Conservation (phyloP, 768 basidiomycete genomes). For the Termitomyces heimii region DNA sequence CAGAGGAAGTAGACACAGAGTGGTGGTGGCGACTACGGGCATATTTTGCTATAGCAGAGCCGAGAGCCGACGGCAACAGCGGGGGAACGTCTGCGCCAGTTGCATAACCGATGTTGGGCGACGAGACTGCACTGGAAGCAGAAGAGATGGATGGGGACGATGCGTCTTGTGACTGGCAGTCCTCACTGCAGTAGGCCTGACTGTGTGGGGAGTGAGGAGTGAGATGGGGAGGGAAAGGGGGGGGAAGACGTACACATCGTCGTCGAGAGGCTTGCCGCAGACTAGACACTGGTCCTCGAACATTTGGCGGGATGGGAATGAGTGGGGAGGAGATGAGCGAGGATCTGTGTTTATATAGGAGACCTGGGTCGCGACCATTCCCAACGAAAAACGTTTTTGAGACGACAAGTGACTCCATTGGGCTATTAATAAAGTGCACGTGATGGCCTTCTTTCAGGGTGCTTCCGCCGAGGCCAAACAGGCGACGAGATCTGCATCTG, state of each 20-base stretch:
- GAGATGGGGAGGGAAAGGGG: conserved; percentile 11
- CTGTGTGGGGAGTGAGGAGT: conserved; percentile 33
- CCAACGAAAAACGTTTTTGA: conserved; percentile 29
- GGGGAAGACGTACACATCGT: conserved; percentile 48
- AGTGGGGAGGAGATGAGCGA: conserved; percentile 8
- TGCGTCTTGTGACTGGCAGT: conserved; percentile 56
- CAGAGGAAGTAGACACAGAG: conserved; percentile 58
- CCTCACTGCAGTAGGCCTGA: conserved; percentile 65
- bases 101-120: conserved; percentile 52
- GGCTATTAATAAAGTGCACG: conserved; percentile 18
- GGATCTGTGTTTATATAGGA: conserved; percentile 28
- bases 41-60: conserved; percentile 44
- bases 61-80: conserved; percentile 61
- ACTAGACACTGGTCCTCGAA: conserved; percentile 76
- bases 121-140: conserved; percentile 62
- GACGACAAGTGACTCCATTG: conserved; percentile 25
- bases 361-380: conserved; percentile 28
- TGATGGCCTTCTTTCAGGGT: conserved; percentile 13
- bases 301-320: conserved; percentile 33
- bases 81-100: conserved; percentile 58
- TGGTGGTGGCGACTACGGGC: conserved; percentile 37
- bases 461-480: conserved; percentile 12
- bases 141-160: conserved; percentile 65
- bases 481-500: conserved; percentile 9
- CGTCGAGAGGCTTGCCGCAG: conserved; percentile 60